Evolutionary conservation across 75 land plant genomes (phyloP).

Genomic region (Sequoiadendron giganteum): DNA sequence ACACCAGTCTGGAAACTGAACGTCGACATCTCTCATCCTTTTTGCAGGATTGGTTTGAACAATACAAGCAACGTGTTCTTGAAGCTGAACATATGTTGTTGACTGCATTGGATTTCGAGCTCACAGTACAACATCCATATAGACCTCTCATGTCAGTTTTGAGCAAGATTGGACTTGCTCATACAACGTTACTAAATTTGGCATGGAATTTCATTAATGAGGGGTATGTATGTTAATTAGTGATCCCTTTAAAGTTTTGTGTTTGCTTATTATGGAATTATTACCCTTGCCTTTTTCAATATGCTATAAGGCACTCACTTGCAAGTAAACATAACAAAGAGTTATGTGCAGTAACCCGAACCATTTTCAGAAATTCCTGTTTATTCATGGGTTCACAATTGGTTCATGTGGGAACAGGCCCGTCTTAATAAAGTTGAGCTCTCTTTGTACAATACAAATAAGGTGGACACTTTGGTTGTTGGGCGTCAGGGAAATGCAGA

Average conservation of each 20-base stretch:
- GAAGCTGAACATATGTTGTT: slow-evolving; percentile 72
- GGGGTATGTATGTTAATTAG: slow-evolving; percentile 46
- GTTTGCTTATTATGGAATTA: not conserved
- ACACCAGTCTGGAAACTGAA: not conserved
- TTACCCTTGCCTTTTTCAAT: not conserved
- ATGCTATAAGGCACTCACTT: not conserved
- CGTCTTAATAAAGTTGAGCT: not conserved
- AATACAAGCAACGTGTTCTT: slow-evolving; percentile 51
- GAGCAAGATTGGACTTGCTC: slow-evolving; percentile 61
- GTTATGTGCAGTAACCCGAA: not conserved
- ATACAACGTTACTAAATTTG: slow-evolving; percentile 46
- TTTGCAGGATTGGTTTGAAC: slow-evolving; percentile 74
- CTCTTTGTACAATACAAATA: not conserved
- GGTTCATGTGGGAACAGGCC: not conserved
- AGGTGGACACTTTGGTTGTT: not conserved
- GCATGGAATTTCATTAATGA: slow-evolving; percentile 72
- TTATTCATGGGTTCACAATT: not conserved
- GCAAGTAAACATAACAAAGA: not conserved
- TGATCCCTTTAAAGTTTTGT: too few species aligned
- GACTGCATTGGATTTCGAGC: slow-evolving; percentile 74
- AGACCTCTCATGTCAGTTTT: slow-evolving; percentile 54
- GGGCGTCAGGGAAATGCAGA: not conserved
- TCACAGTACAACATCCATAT: slow-evolving; percentile 73
- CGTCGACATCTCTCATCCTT: not conserved
- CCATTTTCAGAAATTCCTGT: not conserved